phyloP scores from a whole-genome alignment of 768 basidiomycete species.

The Pleurotus tuber-regium region DNA sequence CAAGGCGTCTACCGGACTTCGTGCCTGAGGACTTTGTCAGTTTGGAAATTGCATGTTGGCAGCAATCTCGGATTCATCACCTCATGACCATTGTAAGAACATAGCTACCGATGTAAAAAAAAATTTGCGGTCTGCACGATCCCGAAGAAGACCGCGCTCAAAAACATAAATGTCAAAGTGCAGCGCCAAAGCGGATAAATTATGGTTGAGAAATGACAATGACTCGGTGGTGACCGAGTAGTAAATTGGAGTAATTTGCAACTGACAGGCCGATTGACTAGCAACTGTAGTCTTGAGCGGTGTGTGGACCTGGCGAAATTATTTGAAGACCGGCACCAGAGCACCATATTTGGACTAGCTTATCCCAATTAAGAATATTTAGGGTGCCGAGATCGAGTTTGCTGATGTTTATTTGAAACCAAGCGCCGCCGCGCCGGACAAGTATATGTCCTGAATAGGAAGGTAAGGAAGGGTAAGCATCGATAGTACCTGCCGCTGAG shows the following conservation, averaged over 20 bases:
- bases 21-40: constrained; percentile 6
- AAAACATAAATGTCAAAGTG: neutral
- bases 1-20: neutral
- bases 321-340: neutral
- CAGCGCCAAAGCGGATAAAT: neutral
- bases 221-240: neutral
- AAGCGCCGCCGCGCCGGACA: neutral
- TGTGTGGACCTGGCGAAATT: neutral
- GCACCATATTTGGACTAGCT: no score
- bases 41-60: neutral
- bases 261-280: neutral
- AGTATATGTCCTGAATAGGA: constrained; percentile 2
- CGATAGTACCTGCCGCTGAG: constrained; percentile 7
- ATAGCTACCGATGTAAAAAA: no score
- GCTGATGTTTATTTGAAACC: neutral
- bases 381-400: no score
- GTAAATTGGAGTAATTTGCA: neutral
- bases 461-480: neutral
- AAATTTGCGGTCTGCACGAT: no score
- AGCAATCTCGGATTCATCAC: neutral
- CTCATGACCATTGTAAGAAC: no score
- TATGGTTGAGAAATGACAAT: neutral
- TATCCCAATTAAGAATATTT: no score
- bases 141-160: no score
- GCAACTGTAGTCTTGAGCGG: constrained; percentile 3